Percentiles rank a stretch among this genome's conserved stretches.
phyloP scores from a whole-genome alignment of 2,329 filamentous ascomycete genomes.

The Aspergillus pseudoglaucus region DNA sequence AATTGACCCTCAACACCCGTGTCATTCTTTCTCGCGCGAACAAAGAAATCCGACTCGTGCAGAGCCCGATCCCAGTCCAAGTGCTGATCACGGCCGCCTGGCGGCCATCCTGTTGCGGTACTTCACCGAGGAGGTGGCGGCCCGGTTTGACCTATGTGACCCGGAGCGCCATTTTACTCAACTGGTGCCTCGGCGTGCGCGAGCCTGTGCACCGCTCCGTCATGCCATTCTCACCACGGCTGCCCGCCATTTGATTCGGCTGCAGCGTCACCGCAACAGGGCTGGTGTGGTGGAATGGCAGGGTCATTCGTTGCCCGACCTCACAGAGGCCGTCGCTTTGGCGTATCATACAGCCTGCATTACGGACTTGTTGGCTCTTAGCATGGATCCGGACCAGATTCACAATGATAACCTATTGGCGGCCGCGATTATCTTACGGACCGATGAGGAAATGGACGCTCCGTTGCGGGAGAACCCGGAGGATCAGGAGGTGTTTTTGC shows the following conservation, averaged over 20 bases:
- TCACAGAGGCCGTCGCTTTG: slow-evolving; percentile 31
- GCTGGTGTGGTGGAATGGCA: slow-evolving; percentile 15
- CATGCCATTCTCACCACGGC: slow-evolving; percentile 35
- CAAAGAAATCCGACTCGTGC: not conserved
- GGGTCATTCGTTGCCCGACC: slow-evolving; percentile 19
- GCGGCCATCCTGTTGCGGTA: slow-evolving; percentile 5
- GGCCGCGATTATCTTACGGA: slow-evolving; percentile 31
- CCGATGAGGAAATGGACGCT: slow-evolving; percentile 38
- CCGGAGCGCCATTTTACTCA: slow-evolving; percentile 35
- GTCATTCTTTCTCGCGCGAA: no score
- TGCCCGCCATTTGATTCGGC: slow-evolving; percentile 31
- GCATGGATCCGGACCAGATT: slow-evolving; percentile 30
- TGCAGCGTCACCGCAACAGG: slow-evolving; percentile 17
- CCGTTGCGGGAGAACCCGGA: slow-evolving; percentile 13
- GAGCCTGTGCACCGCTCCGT: slow-evolving; percentile 34
- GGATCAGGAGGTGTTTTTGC: slow-evolving; percentile 16
- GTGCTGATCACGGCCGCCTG: not conserved
- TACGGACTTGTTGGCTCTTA: slow-evolving; percentile 33
- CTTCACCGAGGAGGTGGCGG: slow-evolving; percentile 4
- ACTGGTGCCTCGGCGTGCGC: slow-evolving; percentile 37
- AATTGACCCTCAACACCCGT: not conserved
- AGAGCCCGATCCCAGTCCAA: not conserved
- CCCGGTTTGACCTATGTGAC: slow-evolving; percentile 38
- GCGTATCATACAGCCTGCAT: slow-evolving; percentile 39
- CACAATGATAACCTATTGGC: slow-evolving; percentile 34